phyloP scores from a whole-genome alignment of 1,284 basidiomycete genomes.

The Macrocystidia cucumis region DNA sequence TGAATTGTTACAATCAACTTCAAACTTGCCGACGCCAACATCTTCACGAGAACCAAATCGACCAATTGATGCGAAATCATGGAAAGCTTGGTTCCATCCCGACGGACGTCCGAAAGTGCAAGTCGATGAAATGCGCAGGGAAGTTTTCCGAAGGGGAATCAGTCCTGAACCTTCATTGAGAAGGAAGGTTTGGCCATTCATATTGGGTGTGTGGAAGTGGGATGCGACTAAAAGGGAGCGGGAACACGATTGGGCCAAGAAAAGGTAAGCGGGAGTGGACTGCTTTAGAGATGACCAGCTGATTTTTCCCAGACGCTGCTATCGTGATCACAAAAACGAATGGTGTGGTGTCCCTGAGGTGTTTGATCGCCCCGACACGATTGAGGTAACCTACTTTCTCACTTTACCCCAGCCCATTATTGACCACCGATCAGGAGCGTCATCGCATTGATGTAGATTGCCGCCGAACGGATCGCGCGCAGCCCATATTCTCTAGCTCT shows the following conservation, averaged over 20 bases:
- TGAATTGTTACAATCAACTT: slow-evolving; percentile 74
- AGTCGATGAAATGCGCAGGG: slow-evolving; percentile 61
- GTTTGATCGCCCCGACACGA: slow-evolving; percentile 66
- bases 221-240: slow-evolving; percentile 50
- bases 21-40: slow-evolving; percentile 72
- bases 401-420: slow-evolving; percentile 1
- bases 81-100: slow-evolving; percentile 64
- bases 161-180: slow-evolving; percentile 44
- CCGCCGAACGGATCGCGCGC: slow-evolving; percentile 90
- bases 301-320: slow-evolving; percentile 43
- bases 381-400: slow-evolving; percentile 43
- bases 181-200: slow-evolving; percentile 82
- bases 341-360: slow-evolving; percentile 82
- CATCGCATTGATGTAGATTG: slow-evolving; percentile 95
- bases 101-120: slow-evolving; percentile 64
- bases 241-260: slow-evolving; percentile 49
- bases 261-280: slow-evolving; percentile 38
- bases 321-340: slow-evolving; percentile 61
- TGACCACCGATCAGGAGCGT: slow-evolving; percentile 45
- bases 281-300: too few species aligned
- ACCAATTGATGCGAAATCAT: slow-evolving; percentile 65
- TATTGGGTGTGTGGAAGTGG: slow-evolving; percentile 85
- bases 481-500: slow-evolving; percentile 73
- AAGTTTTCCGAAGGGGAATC: slow-evolving; percentile 75
- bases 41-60: slow-evolving; percentile 62